phyloP scores from a whole-genome alignment of 1,284 basidiomycete genomes.

The Marasmius fiardii region DNA sequence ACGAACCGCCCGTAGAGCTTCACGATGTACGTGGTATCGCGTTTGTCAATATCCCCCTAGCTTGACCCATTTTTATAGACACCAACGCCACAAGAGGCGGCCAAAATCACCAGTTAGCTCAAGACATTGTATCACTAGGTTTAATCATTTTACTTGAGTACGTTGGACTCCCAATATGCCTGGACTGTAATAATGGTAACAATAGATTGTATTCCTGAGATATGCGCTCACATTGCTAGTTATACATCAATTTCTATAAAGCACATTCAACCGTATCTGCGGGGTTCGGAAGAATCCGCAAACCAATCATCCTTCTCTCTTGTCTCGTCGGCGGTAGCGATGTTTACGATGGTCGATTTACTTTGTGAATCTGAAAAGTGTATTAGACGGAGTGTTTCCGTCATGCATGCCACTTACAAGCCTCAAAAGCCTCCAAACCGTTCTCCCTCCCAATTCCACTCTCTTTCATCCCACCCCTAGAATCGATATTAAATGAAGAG shows the following conservation, averaged over 20 bases:
- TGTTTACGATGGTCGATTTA: constrained; percentile 76
- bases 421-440: constrained; percentile 72
- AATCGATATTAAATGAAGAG: background rate
- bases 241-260: background rate
- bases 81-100: constrained; percentile 43
- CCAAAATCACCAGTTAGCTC: constrained; percentile 47
- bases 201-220: background rate
- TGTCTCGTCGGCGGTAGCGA: constrained; percentile 55
- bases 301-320: constrained; percentile 74
- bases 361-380: constrained; percentile 65
- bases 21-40: constrained; percentile 41
- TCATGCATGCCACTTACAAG: constrained; percentile 49
- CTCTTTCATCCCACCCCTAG: constrained; percentile 82
- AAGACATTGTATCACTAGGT: constrained; percentile 13
- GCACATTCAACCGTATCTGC: constrained; percentile 53
- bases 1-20: constrained; percentile 74
- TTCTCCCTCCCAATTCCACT: constrained; percentile 83
- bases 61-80: constrained; percentile 23
- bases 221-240: background rate
- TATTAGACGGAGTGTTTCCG: constrained; percentile 5
- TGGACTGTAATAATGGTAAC: background rate
- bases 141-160: constrained; percentile 9
- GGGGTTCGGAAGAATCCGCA: constrained; percentile 45
- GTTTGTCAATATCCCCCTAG: constrained; percentile 13
- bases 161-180: background rate